Evolutionary conservation across 2,329 filamentous ascomycete genomes (phyloP).

Genomic region (Fusarium equiseti): DNA sequence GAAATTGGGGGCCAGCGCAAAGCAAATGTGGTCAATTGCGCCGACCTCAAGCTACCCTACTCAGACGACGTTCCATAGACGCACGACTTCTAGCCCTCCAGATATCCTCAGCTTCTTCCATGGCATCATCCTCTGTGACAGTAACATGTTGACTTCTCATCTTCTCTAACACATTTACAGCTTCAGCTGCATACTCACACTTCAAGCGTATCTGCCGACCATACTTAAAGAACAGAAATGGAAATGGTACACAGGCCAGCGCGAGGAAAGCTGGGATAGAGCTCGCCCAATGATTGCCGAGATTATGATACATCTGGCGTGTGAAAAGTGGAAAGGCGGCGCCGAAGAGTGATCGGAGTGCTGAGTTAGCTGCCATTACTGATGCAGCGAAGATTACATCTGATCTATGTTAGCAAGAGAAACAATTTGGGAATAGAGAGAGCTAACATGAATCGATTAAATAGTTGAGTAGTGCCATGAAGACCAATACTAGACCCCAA

Average conservation of each 20-base stretch:
- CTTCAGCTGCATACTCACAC: conserved; percentile 23
- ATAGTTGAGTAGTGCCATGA: conserved; percentile 20
- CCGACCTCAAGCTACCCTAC: background rate
- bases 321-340: conserved; percentile 29
- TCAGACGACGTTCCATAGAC: background rate
- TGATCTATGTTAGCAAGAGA: background rate
- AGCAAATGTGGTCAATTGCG: accelerated
- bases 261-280: conserved; percentile 26
- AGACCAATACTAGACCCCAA: conserved; percentile 23
- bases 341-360: conserved; percentile 16
- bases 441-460: conserved; percentile 23
- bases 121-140: background rate
- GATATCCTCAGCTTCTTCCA: conserved; percentile 11
- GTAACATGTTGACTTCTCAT: background rate
- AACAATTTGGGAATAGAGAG: accelerated
- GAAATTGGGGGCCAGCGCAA: background rate
- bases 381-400: conserved; percentile 19
- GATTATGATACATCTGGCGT: conserved; percentile 17
- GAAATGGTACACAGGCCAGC: conserved; percentile 16
- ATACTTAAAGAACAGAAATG: conserved; percentile 23
- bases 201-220: conserved; percentile 5
- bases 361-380: conserved; percentile 24
- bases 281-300: conserved; percentile 22
- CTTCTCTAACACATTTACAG: background rate
- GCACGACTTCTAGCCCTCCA: conserved; percentile 8